Percentiles rank a stretch among this genome's conserved stretches.
Evolutionary conservation across 768 basidiomycete species (phyloP).

Genomic region (Chalciporus sphaerocephalus): DNA sequence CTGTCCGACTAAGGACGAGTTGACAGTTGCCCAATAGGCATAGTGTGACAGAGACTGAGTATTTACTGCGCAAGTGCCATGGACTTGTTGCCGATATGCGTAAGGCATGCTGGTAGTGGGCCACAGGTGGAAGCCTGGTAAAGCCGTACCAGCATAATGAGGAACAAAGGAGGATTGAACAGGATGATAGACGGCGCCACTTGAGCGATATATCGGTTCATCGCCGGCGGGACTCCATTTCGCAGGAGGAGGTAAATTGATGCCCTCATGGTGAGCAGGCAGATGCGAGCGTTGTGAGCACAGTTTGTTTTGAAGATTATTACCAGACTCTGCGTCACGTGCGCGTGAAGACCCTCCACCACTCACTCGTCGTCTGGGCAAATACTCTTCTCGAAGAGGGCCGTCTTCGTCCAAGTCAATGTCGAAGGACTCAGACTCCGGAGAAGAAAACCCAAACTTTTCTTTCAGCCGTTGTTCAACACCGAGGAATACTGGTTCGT

Average conservation of each 20-base stretch:
- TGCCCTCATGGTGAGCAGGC: constrained; percentile 19
- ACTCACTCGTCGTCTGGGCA: constrained; percentile 58
- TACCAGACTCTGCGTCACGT: neutral
- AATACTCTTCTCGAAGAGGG: constrained; percentile 74
- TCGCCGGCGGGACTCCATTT: constrained; percentile 81
- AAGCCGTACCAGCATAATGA: constrained; percentile 31
- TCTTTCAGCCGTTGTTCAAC: constrained; percentile 61
- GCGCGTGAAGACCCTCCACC: constrained; percentile 11
- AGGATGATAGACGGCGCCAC: constrained; percentile 59
- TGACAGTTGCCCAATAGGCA: constrained; percentile 20
- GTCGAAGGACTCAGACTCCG: constrained; percentile 51
- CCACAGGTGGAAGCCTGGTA: constrained; percentile 31
- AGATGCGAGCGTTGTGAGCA: constrained; percentile 7
- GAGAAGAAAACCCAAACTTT: constrained; percentile 42
- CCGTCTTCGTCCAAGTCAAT: constrained; percentile 83
- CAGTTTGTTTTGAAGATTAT: constrained; percentile 2
- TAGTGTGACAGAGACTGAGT: constrained; percentile 14
- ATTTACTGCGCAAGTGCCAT: constrained; percentile 14
- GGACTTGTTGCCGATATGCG: constrained; percentile 18
- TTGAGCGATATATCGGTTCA: constrained; percentile 61
- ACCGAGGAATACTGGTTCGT: constrained; percentile 67
- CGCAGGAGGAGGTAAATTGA: constrained; percentile 62
- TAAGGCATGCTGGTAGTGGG: constrained; percentile 12
- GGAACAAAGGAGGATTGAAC: constrained; percentile 49
- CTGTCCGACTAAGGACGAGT: constrained; percentile 39